Evolutionary conservation across 257 asterid genomes (phyloP), one percentile per base, ranked within the genome.

Genomic region (Primulina huaijiensis): DNA sequence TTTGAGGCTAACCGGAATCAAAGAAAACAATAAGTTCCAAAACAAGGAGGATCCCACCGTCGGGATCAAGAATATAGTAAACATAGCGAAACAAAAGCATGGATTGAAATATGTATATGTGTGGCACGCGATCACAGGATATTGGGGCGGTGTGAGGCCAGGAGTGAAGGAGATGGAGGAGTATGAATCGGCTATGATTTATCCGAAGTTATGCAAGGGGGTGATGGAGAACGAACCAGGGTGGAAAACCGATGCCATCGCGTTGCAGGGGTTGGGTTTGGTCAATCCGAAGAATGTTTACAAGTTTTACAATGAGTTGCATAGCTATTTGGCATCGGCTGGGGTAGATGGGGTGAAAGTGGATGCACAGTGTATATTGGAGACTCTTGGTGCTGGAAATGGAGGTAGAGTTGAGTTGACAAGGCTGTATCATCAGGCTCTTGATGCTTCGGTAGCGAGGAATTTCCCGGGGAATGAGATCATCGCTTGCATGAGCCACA

Each of bases 401-500:
- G 97, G 97, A 2, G 97, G 97, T 21, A 64, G 97, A 17, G 97
- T 89, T 9, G 95, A 87, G 80, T 30, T 91, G 43, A 91, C 97
- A 0, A 78, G 81, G 65, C 95, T 89, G 80, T 91, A 87, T 78
- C 96, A 91, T 50, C 97, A 84, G 25, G 97, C 96, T 60, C 96
- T 91, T 40, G 97, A 92, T 77, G 96, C 97, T 8, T 92, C 97
- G 7, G 80, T 89, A 57, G 72, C 95, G 25, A 72, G 82, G 68
- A 87, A 88, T 30, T 89, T 92, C 21, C 81, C 92, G 1, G 96
- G 86, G 68, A 92, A 87, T 66, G 97, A 96, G 0, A 83, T 89
- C 88, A 87, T 92, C 37, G 93, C 97, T n/a, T 92, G 97, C 70
- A 92, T 92, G 97, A 89, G 96, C 82, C 97, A 92, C 75, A 92